Evolutionary conservation across 176 grass and related monocot species (phyloP), one percentile per base, ranked within the genome.

Genomic region (Paspalum vaginatum): DNA sequence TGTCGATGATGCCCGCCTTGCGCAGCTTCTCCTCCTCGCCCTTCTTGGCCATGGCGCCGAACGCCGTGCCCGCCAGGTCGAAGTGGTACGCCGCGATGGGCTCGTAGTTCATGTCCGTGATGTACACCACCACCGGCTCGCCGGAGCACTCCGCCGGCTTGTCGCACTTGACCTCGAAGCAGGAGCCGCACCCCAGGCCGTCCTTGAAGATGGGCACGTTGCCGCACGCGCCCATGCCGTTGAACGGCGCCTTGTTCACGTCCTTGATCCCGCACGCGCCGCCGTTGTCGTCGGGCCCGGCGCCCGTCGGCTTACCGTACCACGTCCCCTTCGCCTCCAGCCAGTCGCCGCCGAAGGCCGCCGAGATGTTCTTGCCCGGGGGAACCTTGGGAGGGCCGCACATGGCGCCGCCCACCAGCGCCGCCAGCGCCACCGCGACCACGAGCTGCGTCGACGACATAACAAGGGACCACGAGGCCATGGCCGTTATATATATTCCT

Each of bases 201-300:
- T 50, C 72, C 70, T 81, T 85, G 70, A 91, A 91, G 37, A 88
- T 69, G 9, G 72, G 75, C 26, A 43, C 56, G 76, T 85, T 91
- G 22, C 89, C 89, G 55, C 85, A 84, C 20, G 85, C 72, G 39
- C 70, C 78, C 89, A 91, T 88, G 68, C 81, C 45, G 12, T 55
- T 39, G 73, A 91, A 91, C 20, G 85, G 89, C 6, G 76, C 45
- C 54, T 76, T 68, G 40, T 85, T 74, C 57, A 88, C 89, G 58
- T 84, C 83, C 79, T 87, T 87, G 70, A 76, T 87, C 48, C 89
- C 89, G 76, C 89, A 91, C 5, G 75, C 89, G 27, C 89, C 89
- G 42, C 85, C 85, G 5, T 80, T 89, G 75, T 88, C 90, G 14
- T 83, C 74, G 0, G 83, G 76, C 1, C 86, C 90, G 7, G 83